Conservation (phyloP, 108 stramenopile genomes). For the Fragilariopsis cylindrus region DNA sequence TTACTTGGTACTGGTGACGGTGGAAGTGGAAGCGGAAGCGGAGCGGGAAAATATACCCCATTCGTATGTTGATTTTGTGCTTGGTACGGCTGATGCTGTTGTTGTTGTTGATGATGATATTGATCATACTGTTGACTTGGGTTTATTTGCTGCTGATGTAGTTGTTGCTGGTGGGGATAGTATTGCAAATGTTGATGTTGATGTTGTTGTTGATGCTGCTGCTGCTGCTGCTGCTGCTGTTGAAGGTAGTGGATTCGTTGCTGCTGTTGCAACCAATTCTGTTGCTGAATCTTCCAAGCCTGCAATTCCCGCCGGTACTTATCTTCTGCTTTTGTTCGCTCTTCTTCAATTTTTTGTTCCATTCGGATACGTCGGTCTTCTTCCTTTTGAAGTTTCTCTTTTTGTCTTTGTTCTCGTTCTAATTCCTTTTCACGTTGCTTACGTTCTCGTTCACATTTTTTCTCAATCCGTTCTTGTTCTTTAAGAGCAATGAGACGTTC, state of each 20-base stretch:
- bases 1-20: background rate
- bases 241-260: slow-evolving; percentile 5
- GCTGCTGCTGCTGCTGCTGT: slow-evolving; percentile 16
- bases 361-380: background rate
- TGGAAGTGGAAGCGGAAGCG: slow-evolving; percentile 10
- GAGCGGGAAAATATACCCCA: background rate
- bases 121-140: no score
- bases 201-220: slow-evolving; percentile 1
- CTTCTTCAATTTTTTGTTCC: slow-evolving; percentile 25
- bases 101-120: no score
- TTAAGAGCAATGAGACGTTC: slow-evolving; percentile 49
- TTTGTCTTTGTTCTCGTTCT: slow-evolving; percentile 30
- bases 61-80: no score
- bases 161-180: background rate
- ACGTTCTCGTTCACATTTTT: slow-evolving; percentile 22
- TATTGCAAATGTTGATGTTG: background rate
- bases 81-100: no score
- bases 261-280: slow-evolving; percentile 30
- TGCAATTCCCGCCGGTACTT: slow-evolving; percentile 24
- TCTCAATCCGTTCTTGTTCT: slow-evolving; percentile 29
- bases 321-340: slow-evolving; percentile 2
- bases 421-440: slow-evolving; percentile 17
- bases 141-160: background rate
- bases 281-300: slow-evolving; percentile 24
- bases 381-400: slow-evolving; percentile 22